Evolutionary conservation across 2,329 filamentous ascomycete genomes (phyloP).

Genomic region (Trichoderma endophyticum): DNA sequence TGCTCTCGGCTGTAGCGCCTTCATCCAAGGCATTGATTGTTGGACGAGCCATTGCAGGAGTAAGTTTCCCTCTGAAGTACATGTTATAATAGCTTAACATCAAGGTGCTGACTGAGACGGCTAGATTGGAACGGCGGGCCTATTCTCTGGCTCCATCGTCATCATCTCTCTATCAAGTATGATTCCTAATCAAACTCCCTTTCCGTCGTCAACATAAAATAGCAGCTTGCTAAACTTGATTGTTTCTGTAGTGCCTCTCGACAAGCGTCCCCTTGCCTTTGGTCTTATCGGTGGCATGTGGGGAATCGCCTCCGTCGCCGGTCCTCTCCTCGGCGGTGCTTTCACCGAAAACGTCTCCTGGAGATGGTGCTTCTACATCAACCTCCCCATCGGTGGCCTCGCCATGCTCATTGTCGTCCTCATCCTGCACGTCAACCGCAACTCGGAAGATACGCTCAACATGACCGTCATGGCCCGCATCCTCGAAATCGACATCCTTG

Average conservation of each 20-base stretch:
- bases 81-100: not conserved
- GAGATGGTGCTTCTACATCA: constrained; percentile 52
- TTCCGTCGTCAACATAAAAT: not conserved
- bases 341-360: constrained; percentile 49
- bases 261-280: constrained; percentile 52
- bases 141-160: constrained; percentile 50
- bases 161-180: constrained; percentile 44
- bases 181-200: not conserved
- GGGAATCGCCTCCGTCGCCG: constrained; percentile 52
- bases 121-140: constrained; percentile 47
- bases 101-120: constrained; percentile 17
- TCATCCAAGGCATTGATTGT: constrained; percentile 49
- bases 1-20: constrained; percentile 44
- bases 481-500: constrained; percentile 47
- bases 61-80: constrained; percentile 21
- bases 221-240: not conserved
- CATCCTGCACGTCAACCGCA: constrained; percentile 42
- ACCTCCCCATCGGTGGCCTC: constrained; percentile 46
- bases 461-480: constrained; percentile 38
- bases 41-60: constrained; percentile 49
- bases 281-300: constrained; percentile 55
- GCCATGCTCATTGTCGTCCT: constrained; percentile 48
- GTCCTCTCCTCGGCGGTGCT: constrained; percentile 49
- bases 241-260: constrained; percentile 43
- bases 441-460: constrained; percentile 32